These are phyloP conservation scores for Fusarium sp. DNA, from an alignment of 2,329 filamentous ascomycete genomes.

Conservation along the genomic window DNA sequence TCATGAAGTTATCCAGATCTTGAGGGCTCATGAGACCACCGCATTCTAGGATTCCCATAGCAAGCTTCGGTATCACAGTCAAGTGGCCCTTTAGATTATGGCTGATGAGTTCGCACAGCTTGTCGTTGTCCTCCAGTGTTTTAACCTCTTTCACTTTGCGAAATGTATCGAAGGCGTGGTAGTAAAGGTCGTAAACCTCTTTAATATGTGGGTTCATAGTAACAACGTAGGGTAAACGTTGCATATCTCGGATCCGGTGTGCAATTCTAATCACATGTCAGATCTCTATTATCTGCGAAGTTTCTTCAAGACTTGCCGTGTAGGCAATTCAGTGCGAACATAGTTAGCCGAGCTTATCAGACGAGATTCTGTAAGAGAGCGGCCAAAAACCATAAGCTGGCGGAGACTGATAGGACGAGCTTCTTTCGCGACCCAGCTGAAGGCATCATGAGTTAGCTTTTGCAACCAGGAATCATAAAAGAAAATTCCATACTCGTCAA, in stretches of 20 bases:
- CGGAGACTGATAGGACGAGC: slow-evolving; percentile 95
- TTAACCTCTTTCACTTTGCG: slow-evolving; percentile 85
- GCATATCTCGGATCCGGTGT: slow-evolving; percentile 96
- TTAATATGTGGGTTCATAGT: slow-evolving; percentile 95
- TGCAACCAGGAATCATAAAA: background rate
- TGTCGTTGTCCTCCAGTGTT: slow-evolving; percentile 88
- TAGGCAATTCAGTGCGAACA: slow-evolving; percentile 92
- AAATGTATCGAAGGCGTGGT: slow-evolving; percentile 92
- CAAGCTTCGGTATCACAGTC: slow-evolving; percentile 90
- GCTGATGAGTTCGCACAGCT: slow-evolving; percentile 81
- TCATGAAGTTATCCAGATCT: slow-evolving; percentile 94
- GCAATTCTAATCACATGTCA: slow-evolving; percentile 69
- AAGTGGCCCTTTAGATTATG: slow-evolving; percentile 87
- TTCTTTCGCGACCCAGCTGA: slow-evolving; percentile 90
- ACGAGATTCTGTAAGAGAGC: slow-evolving; percentile 88
- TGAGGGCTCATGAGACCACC: slow-evolving; percentile 81
- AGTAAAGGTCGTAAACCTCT: slow-evolving; percentile 96
- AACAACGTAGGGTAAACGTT: slow-evolving; percentile 93
- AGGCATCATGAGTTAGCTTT: slow-evolving; percentile 31
- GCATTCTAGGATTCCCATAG: slow-evolving; percentile 94
- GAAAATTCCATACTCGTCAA: slow-evolving; percentile 66
- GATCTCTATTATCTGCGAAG: background rate
- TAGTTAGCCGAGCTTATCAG: slow-evolving; percentile 97
- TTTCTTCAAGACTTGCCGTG: slow-evolving; percentile 48
- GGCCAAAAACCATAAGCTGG: slow-evolving; percentile 96